Conservation (phyloP, 768 basidiomycete species). For the Calocera viscosa region DNA sequence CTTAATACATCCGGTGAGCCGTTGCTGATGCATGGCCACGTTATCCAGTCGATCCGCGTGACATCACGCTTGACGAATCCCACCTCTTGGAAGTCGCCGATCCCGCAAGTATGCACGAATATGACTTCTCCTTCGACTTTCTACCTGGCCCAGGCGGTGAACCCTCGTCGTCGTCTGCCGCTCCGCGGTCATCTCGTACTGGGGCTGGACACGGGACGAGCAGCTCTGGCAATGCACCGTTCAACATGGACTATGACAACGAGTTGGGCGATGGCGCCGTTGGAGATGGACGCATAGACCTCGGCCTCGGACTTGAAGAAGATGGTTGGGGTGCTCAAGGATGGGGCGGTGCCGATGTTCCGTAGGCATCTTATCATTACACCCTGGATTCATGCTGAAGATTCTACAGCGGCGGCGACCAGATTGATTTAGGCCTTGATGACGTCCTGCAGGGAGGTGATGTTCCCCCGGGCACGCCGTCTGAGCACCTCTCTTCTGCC, state of each 20-base stretch:
- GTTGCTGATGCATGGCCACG: neutral
- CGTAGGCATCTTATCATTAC: neutral
- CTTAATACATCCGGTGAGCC: neutral
- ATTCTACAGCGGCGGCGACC: neutral
- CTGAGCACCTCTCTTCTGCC: neutral
- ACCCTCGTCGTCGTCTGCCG: neutral
- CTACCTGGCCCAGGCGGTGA: neutral
- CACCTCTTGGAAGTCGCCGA: neutral
- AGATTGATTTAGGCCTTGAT: constrained; percentile 11
- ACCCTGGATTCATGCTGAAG: neutral
- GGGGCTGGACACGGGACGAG: neutral
- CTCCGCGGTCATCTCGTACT: neutral
- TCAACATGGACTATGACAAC: neutral
- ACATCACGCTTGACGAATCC: neutral
- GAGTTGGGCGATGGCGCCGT: constrained; percentile 1
- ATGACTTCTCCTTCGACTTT: neutral
- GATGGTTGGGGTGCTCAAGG: constrained; percentile 7
- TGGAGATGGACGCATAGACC: neutral
- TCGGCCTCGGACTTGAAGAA: constrained; percentile 13
- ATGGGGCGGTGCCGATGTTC: neutral
- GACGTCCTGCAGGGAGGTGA: neutral
- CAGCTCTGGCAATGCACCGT: neutral
- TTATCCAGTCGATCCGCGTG: neutral
- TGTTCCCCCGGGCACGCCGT: neutral
- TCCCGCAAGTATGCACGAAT: neutral